phyloP scores from a whole-genome alignment of 441 rosid genomes.

The Pelargonium myrrhifolium region DNA sequence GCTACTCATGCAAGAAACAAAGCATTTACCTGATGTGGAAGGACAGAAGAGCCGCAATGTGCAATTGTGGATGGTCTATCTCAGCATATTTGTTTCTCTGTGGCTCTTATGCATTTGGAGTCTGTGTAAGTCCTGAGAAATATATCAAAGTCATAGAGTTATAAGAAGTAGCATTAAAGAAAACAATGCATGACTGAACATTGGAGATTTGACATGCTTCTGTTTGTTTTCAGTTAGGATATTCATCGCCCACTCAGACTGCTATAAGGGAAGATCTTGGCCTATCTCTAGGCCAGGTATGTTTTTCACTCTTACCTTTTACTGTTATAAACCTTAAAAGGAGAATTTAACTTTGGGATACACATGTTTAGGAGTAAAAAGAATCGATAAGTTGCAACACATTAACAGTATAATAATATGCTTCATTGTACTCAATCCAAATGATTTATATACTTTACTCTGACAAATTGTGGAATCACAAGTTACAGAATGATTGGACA shows the following conservation, averaged over 20 bases:
- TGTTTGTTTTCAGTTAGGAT: conserved; percentile 65
- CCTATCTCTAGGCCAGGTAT: conserved; percentile 60
- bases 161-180: neutral
- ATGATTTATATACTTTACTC: too few species aligned
- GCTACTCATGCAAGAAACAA: conserved; percentile 26
- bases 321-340: too few species aligned
- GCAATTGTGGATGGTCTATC: conserved; percentile 62
- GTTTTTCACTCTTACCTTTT: neutral
- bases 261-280: conserved; percentile 61
- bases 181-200: neutral
- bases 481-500: too few species aligned
- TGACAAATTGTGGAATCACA: too few species aligned
- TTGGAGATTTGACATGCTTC: too few species aligned
- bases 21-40: conserved; percentile 22
- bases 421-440: too few species aligned
- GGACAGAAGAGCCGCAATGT: conserved; percentile 26
- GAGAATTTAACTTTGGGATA: too few species aligned
- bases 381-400: too few species aligned
- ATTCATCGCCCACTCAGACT: conserved; percentile 78
- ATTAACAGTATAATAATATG: too few species aligned
- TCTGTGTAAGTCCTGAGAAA: conserved; percentile 51
- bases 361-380: too few species aligned
- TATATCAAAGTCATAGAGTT: too few species aligned
- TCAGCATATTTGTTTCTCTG: conserved; percentile 70
- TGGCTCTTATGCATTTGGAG: conserved; percentile 80